Evolutionary conservation across 805 yeast species (phyloP).

Genomic region (Komagataella populi): DNA sequence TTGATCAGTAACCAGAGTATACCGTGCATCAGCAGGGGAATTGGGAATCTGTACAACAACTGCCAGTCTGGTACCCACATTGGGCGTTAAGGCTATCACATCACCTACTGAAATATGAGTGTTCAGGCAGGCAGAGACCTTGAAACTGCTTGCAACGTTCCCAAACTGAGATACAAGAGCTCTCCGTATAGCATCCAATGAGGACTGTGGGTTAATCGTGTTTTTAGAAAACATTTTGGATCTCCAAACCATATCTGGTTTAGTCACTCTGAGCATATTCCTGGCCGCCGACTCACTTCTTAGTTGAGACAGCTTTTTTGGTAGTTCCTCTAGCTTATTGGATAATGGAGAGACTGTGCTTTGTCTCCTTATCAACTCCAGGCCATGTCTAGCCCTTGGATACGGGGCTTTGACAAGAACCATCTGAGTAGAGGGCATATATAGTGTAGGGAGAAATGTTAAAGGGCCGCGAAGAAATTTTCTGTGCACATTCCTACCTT

Average conservation of each 20-base stretch:
- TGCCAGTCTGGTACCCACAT: constrained; percentile 28
- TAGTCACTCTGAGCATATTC: constrained; percentile 10
- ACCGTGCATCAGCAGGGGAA: constrained; percentile 34
- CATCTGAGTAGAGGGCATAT: not conserved
- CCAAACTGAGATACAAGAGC: constrained; percentile 9
- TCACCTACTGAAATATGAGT: constrained; percentile 39
- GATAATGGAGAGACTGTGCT: not conserved
- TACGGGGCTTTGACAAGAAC: not conserved
- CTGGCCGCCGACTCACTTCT: constrained; percentile 3
- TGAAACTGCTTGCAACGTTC: constrained; percentile 2
- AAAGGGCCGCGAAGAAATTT: not conserved
- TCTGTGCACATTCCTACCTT: not conserved
- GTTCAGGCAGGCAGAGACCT: constrained; percentile 11
- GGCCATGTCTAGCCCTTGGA: not conserved
- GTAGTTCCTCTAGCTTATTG: constrained; percentile 4
- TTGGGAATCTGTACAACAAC: constrained; percentile 43
- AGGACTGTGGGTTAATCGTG: not conserved
- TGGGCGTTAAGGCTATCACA: constrained; percentile 36
- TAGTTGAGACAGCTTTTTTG: constrained; percentile 7
- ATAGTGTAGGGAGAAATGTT: not conserved
- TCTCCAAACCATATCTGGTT: constrained; percentile 19
- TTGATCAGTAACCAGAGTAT: constrained; percentile 38
- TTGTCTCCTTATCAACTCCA: not conserved
- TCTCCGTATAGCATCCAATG: constrained; percentile 1
- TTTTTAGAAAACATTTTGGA: not conserved